These are phyloP conservation scores for Lactarius evosmus DNA, from an alignment of 768 basidiomycete species.

Conservation along the genomic window DNA sequence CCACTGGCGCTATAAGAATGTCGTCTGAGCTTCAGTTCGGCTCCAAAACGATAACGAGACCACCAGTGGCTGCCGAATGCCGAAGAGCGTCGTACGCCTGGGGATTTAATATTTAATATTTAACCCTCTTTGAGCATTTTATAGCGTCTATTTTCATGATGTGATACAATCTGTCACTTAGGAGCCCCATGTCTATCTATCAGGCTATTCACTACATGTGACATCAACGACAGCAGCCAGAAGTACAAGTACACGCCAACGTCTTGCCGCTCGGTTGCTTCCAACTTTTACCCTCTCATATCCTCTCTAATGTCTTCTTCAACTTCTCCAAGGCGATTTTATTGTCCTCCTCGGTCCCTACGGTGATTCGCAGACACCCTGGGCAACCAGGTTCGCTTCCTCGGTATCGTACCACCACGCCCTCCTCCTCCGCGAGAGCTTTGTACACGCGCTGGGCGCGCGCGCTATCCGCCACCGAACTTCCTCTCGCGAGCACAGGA, in stretches of 20 bases:
- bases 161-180: too few relatives aligned
- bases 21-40: too few relatives aligned
- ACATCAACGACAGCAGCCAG: not conserved
- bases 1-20: too few relatives aligned
- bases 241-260: not conserved
- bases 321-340: slow-evolving; percentile 53
- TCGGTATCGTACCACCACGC: slow-evolving; percentile 88
- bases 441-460: slow-evolving; percentile 70
- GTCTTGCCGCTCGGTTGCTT: not conserved
- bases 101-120: too few relatives aligned
- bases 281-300: slow-evolving; percentile 23
- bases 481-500: slow-evolving; percentile 57
- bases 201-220: too few relatives aligned
- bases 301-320: slow-evolving; percentile 43
- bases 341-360: slow-evolving; percentile 85
- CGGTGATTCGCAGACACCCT: slow-evolving; percentile 85
- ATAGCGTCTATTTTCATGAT: too few relatives aligned
- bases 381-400: slow-evolving; percentile 83
- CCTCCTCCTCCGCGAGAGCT: slow-evolving; percentile 75
- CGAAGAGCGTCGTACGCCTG: too few relatives aligned
- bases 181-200: too few relatives aligned
- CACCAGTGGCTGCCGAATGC: too few relatives aligned
- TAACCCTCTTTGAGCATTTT: too few relatives aligned
- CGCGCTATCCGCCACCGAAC: slow-evolving; percentile 50
- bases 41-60: too few relatives aligned